Evolutionary conservation across 345 rosid species (phyloP).

Genomic region (Chamaenerion angustifolium): DNA sequence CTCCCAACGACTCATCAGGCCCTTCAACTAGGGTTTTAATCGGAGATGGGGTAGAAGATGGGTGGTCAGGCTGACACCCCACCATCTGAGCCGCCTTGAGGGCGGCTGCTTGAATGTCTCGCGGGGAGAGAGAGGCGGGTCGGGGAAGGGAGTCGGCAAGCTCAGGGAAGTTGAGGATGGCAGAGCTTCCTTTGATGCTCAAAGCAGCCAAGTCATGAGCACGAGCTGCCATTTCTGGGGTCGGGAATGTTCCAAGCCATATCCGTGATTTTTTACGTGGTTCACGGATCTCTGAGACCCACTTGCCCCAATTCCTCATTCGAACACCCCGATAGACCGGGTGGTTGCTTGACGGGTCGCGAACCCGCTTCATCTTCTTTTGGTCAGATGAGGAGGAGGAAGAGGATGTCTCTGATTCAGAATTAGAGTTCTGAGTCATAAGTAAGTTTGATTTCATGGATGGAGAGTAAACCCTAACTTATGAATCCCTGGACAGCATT

Average conservation of each 20-base stretch:
- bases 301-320: conserved; percentile 93
- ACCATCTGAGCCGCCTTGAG: conserved; percentile 76
- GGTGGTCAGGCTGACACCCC: background rate
- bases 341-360: conserved; percentile 48
- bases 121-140: conserved; percentile 57
- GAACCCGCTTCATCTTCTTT: conserved; percentile 22
- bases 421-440: no score
- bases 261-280: conserved; percentile 89
- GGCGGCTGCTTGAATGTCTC: conserved; percentile 91
- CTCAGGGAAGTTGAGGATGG: conserved; percentile 82
- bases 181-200: conserved; percentile 67
- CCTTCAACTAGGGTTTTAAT: background rate
- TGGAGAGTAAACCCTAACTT: no score
- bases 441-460: no score
- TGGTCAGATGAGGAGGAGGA: background rate
- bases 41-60: background rate
- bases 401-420: no score
- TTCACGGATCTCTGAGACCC: conserved; percentile 96
- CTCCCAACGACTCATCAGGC: conserved; percentile 48
- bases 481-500: no score
- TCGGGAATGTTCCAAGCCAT: conserved; percentile 87
- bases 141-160: conserved; percentile 57
- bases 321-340: conserved; percentile 75
- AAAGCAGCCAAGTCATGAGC: conserved; percentile 92
- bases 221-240: conserved; percentile 96